These are phyloP conservation scores for Neodidymelliopsis sp. DNA, from an alignment of 2,329 filamentous ascomycete species.

Conservation along the genomic window DNA sequence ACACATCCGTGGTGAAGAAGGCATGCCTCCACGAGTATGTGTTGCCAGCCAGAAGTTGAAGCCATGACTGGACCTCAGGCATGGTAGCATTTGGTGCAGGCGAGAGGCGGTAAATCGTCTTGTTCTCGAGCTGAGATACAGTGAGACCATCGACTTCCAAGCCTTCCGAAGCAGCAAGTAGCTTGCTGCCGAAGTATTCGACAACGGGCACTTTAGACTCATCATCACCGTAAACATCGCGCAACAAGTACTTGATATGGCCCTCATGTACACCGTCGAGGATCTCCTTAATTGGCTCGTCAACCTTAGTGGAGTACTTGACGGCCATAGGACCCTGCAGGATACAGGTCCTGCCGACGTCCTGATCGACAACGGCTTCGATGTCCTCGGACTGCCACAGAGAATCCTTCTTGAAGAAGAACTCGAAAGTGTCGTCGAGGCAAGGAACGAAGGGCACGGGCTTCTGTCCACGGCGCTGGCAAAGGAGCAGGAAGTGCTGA, in stretches of 20 bases:
- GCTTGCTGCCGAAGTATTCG: constrained; percentile 94
- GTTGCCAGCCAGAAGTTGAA: constrained; percentile 84
- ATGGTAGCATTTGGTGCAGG: constrained; percentile 75
- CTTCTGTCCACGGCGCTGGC: constrained; percentile 91
- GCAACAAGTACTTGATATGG: constrained; percentile 81
- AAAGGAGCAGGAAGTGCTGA: constrained; percentile 93
- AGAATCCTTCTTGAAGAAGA: constrained; percentile 99
- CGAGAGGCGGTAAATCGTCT: constrained; percentile 85
- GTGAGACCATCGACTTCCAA: constrained; percentile 84
- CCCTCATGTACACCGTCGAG: constrained; percentile 87
- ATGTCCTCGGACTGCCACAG: constrained; percentile 99
- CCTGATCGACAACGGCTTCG: constrained; percentile 92
- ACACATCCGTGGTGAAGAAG: constrained; percentile 89
- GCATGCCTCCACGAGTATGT: constrained; percentile 93
- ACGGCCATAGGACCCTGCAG: constrained; percentile 92
- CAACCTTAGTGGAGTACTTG: constrained; percentile 85
- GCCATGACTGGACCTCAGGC: constrained; percentile 83
- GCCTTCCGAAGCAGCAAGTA: constrained; percentile 71
- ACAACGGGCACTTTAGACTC: constrained; percentile 79
- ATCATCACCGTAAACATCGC: constrained; percentile 80
- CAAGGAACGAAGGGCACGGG: constrained; percentile 94
- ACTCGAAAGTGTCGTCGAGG: constrained; percentile 97
- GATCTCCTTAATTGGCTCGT: constrained; percentile 95
- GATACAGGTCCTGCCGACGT: constrained; percentile 95
- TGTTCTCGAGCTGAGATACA: constrained; percentile 78